Evolutionary conservation across 495 filamentous ascomycete genomes (phyloP), one percentile per base, ranked within the genome.

Genomic region (Staphylotrichum longicolle): DNA sequence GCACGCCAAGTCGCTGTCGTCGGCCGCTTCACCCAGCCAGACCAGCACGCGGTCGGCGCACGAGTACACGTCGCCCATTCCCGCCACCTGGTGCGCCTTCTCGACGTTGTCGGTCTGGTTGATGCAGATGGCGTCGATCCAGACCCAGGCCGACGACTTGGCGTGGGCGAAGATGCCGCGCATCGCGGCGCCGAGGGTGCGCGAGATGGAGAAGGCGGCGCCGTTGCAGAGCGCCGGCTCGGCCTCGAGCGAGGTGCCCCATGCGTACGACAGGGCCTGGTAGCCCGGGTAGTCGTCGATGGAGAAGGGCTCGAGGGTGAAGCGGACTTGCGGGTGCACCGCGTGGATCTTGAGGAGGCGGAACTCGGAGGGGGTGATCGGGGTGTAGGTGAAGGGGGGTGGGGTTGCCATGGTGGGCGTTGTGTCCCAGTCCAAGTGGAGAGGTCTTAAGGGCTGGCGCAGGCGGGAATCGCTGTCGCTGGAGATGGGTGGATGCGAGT

Each of bases 101-200:
- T 48, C 45, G 11, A 32, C 45, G 15, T 27, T 10, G 45, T 48
- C 45, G 45, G 15, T 7, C 10, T 48, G 44, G 44, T 46, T 46
- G 44, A 46, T 46, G 44, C 44, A 46, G 44, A 46, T 46, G 12
- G 44, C 44, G 45, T 48, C 45, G 11, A 48, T 20, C 45, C 45
- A 48, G 14, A 48, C 8, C 45, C 45, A 48, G 37, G 10, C 10
- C 5, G 45, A 6, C 15, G 45, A 32, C 12, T 15, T 15, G 20
- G 45, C 15, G 20, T 48, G 45, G 11, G 6, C 7, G 20, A 30
- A 32, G 45, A 48, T 5, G 7, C 15, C 45, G 15, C 45, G 45
- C 45, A 48, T 15, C 4, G 45, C 45, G 8, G 14, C 7, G 45
- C 15, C 45, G 7, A 48, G 45, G n/a, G 45, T 30, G 15, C 7